These are phyloP conservation scores for Suillus americanus DNA, from an alignment of 768 basidiomycete genomes.

Conservation along the genomic window DNA sequence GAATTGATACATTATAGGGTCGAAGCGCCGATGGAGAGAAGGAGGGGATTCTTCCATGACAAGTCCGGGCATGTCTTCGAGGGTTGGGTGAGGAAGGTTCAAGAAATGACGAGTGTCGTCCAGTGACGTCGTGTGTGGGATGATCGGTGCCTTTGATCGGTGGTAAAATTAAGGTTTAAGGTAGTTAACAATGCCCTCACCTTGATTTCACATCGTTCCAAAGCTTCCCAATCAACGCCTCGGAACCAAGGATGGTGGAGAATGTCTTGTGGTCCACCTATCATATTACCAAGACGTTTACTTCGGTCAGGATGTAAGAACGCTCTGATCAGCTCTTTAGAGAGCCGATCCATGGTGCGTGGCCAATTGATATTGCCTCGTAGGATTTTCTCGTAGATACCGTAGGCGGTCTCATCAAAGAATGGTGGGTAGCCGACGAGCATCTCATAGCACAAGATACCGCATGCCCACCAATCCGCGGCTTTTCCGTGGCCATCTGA, in stretches of 20 bases:
- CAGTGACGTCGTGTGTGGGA: slow-evolving; percentile 74
- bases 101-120: slow-evolving; percentile 89
- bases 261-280: slow-evolving; percentile 88
- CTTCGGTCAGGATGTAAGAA: slow-evolving; percentile 91
- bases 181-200: slow-evolving; percentile 40
- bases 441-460: slow-evolving; percentile 98
- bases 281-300: slow-evolving; percentile 90
- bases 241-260: slow-evolving; percentile 93
- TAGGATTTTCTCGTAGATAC: slow-evolving; percentile 97
- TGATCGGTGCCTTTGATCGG: slow-evolving; percentile 71
- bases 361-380: slow-evolving; percentile 89
- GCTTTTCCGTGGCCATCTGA: slow-evolving; percentile 98
- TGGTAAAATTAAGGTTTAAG: slow-evolving; percentile 9
- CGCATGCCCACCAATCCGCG: slow-evolving; percentile 99
- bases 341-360: slow-evolving; percentile 83
- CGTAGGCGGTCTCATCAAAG: slow-evolving; percentile 96
- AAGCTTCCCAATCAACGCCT: slow-evolving; percentile 89
- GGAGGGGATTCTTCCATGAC: slow-evolving; percentile 59
- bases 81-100: slow-evolving; percentile 70
- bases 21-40: slow-evolving; percentile 61
- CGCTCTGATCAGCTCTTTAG: slow-evolving; percentile 82
- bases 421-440: slow-evolving; percentile 98
- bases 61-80: slow-evolving; percentile 81
- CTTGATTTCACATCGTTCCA: slow-evolving; percentile 84
- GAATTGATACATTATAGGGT: slow-evolving; percentile 70